A percentile compares a stretch with the other conserved stretches of the same genome.
Conservation (phyloP, 2,329 filamentous ascomycete species). For the Fusarium camptoceras region DNA sequence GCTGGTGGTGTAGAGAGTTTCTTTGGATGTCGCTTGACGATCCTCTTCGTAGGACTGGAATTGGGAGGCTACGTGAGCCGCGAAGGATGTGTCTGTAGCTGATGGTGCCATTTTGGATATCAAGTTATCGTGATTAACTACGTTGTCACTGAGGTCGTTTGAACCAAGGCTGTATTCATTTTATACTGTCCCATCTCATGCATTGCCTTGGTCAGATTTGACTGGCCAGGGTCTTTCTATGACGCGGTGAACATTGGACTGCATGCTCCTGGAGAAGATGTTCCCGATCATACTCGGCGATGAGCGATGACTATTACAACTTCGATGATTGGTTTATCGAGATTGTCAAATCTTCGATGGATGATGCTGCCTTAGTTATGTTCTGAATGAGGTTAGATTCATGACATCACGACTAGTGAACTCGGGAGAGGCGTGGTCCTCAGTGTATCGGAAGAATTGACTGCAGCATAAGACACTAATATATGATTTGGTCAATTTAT, state of each 20-base stretch:
- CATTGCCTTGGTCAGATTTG: not conserved
- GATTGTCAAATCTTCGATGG: not conserved
- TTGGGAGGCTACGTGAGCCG: conserved; percentile 52
- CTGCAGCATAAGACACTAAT: too few species aligned
- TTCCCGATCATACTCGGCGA: not conserved
- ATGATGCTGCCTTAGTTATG: conserved; percentile 25
- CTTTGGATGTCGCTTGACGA: conserved; percentile 53
- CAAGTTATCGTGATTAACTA: not conserved
- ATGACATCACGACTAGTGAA: conserved; percentile 4
- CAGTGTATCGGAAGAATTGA: too few species aligned
- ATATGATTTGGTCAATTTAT: too few species aligned
- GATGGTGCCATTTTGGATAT: conserved; percentile 38
- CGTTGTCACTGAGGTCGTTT: not conserved
- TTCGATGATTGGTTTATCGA: conserved; percentile 24
- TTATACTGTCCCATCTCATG: not conserved
- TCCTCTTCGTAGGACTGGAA: conserved; percentile 56
- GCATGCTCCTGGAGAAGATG: not conserved
- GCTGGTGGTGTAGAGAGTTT: conserved; percentile 64
- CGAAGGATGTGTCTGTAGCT: conserved; percentile 52
- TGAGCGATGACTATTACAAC: conserved; percentile 17
- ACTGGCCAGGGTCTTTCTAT: conserved; percentile 22
- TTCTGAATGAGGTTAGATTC: not conserved
- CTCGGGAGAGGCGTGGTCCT: not conserved
- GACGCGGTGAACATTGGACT: conserved; percentile 23
- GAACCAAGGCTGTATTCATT: not conserved